Evolutionary conservation across 2,329 filamentous ascomycete genomes (phyloP).

Genomic region (Botryotinia convoluta): DNA sequence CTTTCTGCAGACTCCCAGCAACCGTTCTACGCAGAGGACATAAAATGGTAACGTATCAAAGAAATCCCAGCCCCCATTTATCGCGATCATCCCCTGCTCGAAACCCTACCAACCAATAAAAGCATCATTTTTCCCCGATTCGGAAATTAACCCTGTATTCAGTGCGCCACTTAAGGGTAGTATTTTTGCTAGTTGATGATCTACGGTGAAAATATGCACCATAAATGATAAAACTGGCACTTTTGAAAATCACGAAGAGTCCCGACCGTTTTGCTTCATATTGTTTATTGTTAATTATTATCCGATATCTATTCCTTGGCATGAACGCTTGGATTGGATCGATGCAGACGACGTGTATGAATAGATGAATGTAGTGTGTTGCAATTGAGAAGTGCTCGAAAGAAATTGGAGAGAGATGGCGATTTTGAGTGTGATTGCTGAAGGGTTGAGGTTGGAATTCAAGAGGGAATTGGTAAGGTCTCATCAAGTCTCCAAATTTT

Average conservation of each 20-base stretch:
- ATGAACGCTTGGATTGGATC: neutral
- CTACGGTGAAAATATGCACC: constrained; percentile 15
- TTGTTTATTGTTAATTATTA: neutral
- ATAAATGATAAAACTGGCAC: neutral
- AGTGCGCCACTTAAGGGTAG: constrained; percentile 4
- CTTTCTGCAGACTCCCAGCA: neutral
- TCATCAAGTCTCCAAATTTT: neutral
- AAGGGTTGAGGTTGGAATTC: constrained; percentile 15
- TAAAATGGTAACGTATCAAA: neutral
- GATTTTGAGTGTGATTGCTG: constrained; percentile 1
- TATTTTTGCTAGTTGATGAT: neutral
- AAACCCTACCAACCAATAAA: constrained; percentile 8
- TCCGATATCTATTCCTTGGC: neutral
- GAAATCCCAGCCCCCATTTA: neutral
- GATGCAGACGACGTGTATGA: neutral
- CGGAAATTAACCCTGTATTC: constrained; percentile 15
- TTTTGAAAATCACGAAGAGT: neutral
- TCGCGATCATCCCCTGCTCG: neutral
- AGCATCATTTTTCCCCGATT: constrained; percentile 17
- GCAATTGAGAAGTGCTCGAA: neutral
- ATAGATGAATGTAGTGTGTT: neutral
- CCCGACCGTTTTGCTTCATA: neutral
- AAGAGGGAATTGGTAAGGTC: constrained; percentile 12
- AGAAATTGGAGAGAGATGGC: neutral
- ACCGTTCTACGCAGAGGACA: no score